These are phyloP conservation scores for Populus hybrid DNA, from an alignment of 441 rosid species.

Conservation along the genomic window DNA sequence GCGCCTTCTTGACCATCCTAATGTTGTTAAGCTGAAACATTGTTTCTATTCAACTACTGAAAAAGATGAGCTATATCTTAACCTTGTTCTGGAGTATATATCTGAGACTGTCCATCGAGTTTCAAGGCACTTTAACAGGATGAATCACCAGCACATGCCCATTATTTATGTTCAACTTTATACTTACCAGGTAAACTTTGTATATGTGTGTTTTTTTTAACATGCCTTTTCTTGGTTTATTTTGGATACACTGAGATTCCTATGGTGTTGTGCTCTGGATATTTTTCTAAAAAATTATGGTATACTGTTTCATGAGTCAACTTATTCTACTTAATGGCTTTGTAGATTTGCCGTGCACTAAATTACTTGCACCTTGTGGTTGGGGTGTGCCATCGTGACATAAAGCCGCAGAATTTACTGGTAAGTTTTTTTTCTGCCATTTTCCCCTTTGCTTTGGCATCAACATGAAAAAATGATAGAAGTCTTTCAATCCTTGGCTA, in stretches of 20 bases:
- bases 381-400: slow-evolving; percentile 45
- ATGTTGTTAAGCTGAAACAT: slow-evolving; percentile 67
- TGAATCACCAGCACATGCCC: slow-evolving; percentile 67
- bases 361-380: slow-evolving; percentile 62
- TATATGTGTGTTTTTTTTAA: neutral
- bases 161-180: slow-evolving; percentile 66
- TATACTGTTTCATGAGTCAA: neutral
- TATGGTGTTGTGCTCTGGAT: neutral
- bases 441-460: neutral
- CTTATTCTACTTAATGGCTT: slow-evolving; percentile 13
- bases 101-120: slow-evolving; percentile 76
- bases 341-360: slow-evolving; percentile 78
- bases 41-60: slow-evolving; percentile 80
- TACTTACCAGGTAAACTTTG: slow-evolving; percentile 62
- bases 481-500: neutral
- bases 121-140: slow-evolving; percentile 57
- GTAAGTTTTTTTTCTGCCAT: slow-evolving; percentile 33
- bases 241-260: slow-evolving; percentile 6
- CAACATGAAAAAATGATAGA: neutral
- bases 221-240: slow-evolving; percentile 4
- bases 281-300: neutral
- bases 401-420: slow-evolving; percentile 59
- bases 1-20: slow-evolving; percentile 68
- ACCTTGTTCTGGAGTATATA: slow-evolving; percentile 76
- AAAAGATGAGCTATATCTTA: slow-evolving; percentile 69